Evolutionary conservation across 495 filamentous ascomycete species (phyloP).

Genomic region (Pseudevernia furfuracea): DNA sequence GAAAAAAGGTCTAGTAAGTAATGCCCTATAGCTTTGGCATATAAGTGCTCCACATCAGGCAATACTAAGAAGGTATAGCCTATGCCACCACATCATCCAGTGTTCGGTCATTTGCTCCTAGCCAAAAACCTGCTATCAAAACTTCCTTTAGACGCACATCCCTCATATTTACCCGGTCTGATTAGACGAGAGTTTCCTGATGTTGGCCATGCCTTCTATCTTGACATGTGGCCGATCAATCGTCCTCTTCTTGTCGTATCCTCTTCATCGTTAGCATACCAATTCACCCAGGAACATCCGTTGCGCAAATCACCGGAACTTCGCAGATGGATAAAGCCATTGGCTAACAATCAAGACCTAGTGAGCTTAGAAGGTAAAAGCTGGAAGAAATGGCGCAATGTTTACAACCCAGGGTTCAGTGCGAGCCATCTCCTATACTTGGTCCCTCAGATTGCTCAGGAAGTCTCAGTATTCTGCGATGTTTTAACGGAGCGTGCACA

Average conservation of each 20-base stretch:
- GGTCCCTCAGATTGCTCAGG: conserved; percentile 31
- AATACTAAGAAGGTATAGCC: conserved; percentile 17
- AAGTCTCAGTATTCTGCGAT: conserved; percentile 30
- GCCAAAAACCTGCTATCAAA: conserved; percentile 18
- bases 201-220: conserved; percentile 28
- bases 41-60: neutral
- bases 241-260: conserved; percentile 23
- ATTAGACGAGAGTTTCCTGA: conserved; percentile 10
- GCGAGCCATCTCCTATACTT: conserved; percentile 32
- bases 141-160: conserved; percentile 19
- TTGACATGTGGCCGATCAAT: conserved; percentile 34
- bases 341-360: conserved; percentile 30
- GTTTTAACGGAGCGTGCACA: conserved; percentile 25
- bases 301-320: conserved; percentile 19
- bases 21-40: neutral
- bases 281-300: conserved; percentile 23
- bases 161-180: conserved; percentile 18
- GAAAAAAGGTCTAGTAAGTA: conserved; percentile 10
- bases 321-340: conserved; percentile 24
- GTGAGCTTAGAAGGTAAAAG: conserved; percentile 30
- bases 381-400: conserved; percentile 33
- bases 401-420: conserved; percentile 37
- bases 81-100: conserved; percentile 28
- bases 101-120: conserved; percentile 28
- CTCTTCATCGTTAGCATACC: conserved; percentile 19